Evolutionary conservation across 2,329 filamentous ascomycete genomes (phyloP), one percentile per base, ranked within the genome.

Genomic region (Tolypocladium inflatum): DNA sequence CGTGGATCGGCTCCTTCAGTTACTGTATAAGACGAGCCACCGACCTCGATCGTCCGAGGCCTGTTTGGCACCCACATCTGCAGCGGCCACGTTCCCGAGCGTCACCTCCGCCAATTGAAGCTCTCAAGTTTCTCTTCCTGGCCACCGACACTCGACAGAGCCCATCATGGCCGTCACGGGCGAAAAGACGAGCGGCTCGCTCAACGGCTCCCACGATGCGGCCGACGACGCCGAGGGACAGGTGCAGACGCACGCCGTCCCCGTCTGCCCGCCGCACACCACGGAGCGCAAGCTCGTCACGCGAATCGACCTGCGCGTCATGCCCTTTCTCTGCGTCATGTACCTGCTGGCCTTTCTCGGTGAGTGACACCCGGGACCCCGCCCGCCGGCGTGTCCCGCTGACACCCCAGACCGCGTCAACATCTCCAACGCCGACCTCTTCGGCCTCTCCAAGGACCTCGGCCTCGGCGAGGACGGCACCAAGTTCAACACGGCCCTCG

Each of bases 381-480:
- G 4, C 23, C 35, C 38, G 41, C 17, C 17, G 50, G 9, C 30
- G 4, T 6, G 15, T 39, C 23, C 52, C 35, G 17, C 35, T 58
- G 37, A 56, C 39, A 2, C 2, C 13, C 60, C 66, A 67, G 80
- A 87, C 69, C 79, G 89, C 54, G 88, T 91, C 68, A 93, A 92
- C 68, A 90, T 93, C 65, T 86, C 85, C 70, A 92, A 92, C 72
- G 89, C 89, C 35, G 82, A 80, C 50, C 78, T 88, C 52, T 90
- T 90, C 61, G 78, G 80, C 45, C 76, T 93, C 17, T 76, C 77
- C 33, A 66, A 78, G 13, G 89, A 92, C 62, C 77, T 93, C 6
- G 61, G 76, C 4, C 80, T 92, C 50, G 58, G 57, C 10, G 55
- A 51, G 35, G 70, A 79, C 30, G 76, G 76, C 50, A 73, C 74